Percentiles rank a stretch among this genome's conserved stretches.
Conservation (phyloP, 164 flowering plant genomes). For the Piper longum region DNA sequence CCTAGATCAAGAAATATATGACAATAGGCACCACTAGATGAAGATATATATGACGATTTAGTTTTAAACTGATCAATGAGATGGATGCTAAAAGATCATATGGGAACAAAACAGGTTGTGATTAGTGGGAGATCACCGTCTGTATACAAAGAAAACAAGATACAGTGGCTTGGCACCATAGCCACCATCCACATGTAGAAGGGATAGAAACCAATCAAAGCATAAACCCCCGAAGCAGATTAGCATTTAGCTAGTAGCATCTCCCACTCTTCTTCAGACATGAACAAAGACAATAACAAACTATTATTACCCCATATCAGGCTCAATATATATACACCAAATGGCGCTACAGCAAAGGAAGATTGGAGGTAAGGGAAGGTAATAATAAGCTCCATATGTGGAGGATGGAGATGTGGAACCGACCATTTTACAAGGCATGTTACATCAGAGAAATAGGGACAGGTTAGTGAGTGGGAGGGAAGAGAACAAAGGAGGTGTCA, state of each 20-base stretch:
- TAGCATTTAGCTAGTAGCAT: not conserved
- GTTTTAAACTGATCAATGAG: not conserved
- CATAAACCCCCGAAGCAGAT: not conserved
- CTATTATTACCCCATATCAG: not conserved
- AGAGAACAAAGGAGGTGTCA: not conserved
- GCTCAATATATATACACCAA: too few relatives aligned
- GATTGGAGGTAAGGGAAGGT: not conserved
- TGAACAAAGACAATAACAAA: not conserved
- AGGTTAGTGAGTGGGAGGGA: not conserved
- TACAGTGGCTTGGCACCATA: not conserved
- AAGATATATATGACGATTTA: too few relatives aligned
- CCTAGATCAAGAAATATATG: too few relatives aligned
- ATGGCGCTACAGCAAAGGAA: not conserved
- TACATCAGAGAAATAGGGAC: not conserved
- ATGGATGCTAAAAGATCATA: not conserved
- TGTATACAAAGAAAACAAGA: not conserved
- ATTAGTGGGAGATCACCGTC: not conserved
- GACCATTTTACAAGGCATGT: not conserved
- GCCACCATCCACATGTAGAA: not conserved
- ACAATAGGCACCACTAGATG: too few relatives aligned
- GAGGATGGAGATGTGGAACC: not conserved
- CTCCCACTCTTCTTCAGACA: not conserved
- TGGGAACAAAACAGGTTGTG: not conserved
- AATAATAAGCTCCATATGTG: not conserved
- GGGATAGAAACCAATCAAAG: not conserved